Evolutionary conservation across 805 yeast species (phyloP).

Genomic region (Crinitomyces ghanaensis): DNA sequence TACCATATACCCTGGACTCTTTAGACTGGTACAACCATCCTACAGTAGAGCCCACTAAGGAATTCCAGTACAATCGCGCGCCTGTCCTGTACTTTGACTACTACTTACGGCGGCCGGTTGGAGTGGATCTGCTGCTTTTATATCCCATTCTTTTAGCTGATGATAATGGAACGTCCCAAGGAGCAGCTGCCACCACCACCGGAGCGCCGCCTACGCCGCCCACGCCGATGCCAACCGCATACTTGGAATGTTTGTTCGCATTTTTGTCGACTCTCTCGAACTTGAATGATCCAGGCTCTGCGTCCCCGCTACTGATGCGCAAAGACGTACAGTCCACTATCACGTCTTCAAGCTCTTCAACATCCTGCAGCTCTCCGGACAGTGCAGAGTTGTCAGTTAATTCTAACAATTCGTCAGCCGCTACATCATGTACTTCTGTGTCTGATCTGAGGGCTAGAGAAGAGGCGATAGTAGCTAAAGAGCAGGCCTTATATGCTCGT

Average conservation of each 20-base stretch:
- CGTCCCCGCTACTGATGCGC: slow-evolving; percentile 4
- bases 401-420: background rate
- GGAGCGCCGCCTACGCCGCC: no score
- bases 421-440: slow-evolving; percentile 2
- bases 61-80: slow-evolving; percentile 3
- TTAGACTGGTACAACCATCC: background rate
- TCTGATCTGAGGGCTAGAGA: slow-evolving; percentile 11
- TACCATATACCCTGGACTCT: slow-evolving; percentile 1
- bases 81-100: slow-evolving; percentile 52
- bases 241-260: slow-evolving; percentile 78
- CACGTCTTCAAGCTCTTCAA: background rate
- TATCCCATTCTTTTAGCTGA: slow-evolving; percentile 89
- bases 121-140: slow-evolving; percentile 63
- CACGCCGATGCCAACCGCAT: slow-evolving; percentile 90
- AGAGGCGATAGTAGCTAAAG: slow-evolving; percentile 13
- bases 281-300: slow-evolving; percentile 3
- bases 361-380: no score
- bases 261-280: slow-evolving; percentile 27
- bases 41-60: slow-evolving; percentile 1
- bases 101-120: slow-evolving; percentile 43
- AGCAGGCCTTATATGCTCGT: slow-evolving; percentile 12
- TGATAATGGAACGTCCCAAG: slow-evolving; percentile 30
- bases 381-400: background rate
- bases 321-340: slow-evolving; percentile 1
- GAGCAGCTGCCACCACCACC: no score